Conservation (phyloP, 2,329 filamentous ascomycete genomes). For the Onygenales sp. region DNA sequence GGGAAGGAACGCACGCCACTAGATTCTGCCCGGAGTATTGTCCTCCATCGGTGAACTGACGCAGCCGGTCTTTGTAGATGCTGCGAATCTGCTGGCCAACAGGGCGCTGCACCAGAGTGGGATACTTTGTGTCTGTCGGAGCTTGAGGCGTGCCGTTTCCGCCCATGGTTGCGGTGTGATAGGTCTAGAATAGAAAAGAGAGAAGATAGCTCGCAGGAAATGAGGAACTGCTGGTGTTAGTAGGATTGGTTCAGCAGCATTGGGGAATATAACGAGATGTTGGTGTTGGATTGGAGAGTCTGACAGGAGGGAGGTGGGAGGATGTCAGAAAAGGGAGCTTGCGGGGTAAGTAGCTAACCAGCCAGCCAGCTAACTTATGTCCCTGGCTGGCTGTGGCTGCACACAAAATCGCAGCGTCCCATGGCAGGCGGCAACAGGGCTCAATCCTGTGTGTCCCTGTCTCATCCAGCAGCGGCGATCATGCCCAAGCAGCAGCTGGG, state of each 20-base stretch:
- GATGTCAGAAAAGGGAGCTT: background rate
- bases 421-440: too few species aligned
- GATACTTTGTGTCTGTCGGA: constrained; percentile 35
- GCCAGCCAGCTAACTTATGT: too few species aligned
- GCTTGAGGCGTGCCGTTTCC: constrained; percentile 26
- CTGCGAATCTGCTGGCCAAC: constrained; percentile 71
- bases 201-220: background rate
- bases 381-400: too few species aligned
- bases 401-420: too few species aligned
- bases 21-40: constrained; percentile 72
- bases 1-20: constrained; percentile 47
- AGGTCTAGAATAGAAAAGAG: background rate
- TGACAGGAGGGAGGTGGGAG: background rate
- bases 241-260: background rate
- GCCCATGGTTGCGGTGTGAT: constrained; percentile 20
- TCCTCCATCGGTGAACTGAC: constrained; percentile 67
- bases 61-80: constrained; percentile 77
- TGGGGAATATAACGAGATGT: background rate
- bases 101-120: constrained; percentile 41
- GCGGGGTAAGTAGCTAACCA: background rate
- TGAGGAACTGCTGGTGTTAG: background rate
- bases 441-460: too few species aligned
- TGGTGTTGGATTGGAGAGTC: background rate
- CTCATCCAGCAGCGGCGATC: too few species aligned
- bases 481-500: too few species aligned